phyloP scores from a whole-genome alignment of 257 asterid genomes.

The Fraxinus anomala region DNA sequence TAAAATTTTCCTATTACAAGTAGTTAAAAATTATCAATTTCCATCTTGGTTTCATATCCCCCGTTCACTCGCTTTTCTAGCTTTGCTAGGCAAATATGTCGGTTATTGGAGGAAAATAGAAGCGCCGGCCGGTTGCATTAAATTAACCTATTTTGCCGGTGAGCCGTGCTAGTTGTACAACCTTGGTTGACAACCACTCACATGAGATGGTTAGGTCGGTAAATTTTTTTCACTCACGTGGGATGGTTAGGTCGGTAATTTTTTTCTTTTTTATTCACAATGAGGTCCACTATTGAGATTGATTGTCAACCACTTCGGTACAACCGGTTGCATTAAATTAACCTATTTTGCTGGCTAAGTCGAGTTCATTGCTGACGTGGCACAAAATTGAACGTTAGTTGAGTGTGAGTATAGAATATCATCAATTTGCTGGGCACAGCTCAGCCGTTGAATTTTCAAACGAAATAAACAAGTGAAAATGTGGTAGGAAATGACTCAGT shows the following conservation, averaged over 20 bases:
- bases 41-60: background rate
- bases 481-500: constrained; percentile 48
- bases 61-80: background rate
- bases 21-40: background rate
- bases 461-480: constrained; percentile 13
- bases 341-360: background rate
- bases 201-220: too few species aligned
- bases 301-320: too few species aligned
- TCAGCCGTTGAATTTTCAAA: background rate
- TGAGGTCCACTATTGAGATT: too few species aligned
- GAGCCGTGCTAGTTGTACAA: too few species aligned
- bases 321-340: background rate
- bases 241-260: too few species aligned
- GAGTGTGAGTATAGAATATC: background rate
- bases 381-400: background rate
- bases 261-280: too few species aligned
- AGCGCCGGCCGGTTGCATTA: background rate
- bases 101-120: background rate
- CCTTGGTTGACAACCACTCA: too few species aligned
- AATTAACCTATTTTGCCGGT: background rate
- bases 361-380: constrained; percentile 16
- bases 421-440: constrained; percentile 17
- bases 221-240: too few species aligned
- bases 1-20: background rate
- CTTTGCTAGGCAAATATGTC: background rate